Percentiles rank a stretch among this genome's conserved stretches.
These are phyloP conservation scores for Domatiomyces catenatus DNA, from an alignment of 2,329 filamentous ascomycete species.

Conservation along the genomic window DNA sequence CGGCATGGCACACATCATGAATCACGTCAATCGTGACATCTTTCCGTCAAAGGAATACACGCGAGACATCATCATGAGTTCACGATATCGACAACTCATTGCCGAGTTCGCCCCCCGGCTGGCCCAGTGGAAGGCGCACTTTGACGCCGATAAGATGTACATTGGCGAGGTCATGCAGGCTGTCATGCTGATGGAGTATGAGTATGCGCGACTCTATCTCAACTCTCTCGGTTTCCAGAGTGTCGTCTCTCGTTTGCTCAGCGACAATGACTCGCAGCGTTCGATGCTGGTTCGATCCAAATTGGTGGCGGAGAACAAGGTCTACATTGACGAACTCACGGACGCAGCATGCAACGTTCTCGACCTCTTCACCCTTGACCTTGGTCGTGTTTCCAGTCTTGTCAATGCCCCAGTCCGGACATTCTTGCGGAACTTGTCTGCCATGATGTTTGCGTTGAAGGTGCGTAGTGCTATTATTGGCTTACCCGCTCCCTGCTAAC, in stretches of 20 bases:
- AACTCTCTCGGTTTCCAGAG: conserved; percentile 90
- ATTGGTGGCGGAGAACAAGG: conserved; percentile 34
- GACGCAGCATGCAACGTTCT: conserved; percentile 46
- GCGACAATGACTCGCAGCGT: conserved; percentile 57
- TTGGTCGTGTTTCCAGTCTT: conserved; percentile 42
- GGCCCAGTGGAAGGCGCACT: conserved; percentile 62
- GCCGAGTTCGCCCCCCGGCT: conserved; percentile 69
- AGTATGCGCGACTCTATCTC: conserved; percentile 54
- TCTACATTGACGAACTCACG: conserved; percentile 47
- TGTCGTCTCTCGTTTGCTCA: conserved; percentile 67
- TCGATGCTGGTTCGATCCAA: conserved; percentile 6
- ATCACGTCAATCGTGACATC: conserved; percentile 72
- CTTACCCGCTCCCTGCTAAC: not conserved
- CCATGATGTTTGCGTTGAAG: conserved; percentile 51
- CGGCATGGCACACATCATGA: conserved; percentile 82
- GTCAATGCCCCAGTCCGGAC: conserved; percentile 49
- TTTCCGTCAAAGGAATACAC: conserved; percentile 81
- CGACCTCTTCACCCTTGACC: conserved; percentile 42
- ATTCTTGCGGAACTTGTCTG: conserved; percentile 49
- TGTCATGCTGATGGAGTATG: conserved; percentile 85
- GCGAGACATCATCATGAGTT: conserved; percentile 72
- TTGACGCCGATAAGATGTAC: conserved; percentile 49
- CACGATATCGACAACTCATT: conserved; percentile 66
- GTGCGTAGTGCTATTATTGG: conserved; percentile 18
- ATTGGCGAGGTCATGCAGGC: conserved; percentile 38